Evolutionary conservation across 1,284 basidiomycete species (phyloP).

Genomic region (Trametes versicolor): DNA sequence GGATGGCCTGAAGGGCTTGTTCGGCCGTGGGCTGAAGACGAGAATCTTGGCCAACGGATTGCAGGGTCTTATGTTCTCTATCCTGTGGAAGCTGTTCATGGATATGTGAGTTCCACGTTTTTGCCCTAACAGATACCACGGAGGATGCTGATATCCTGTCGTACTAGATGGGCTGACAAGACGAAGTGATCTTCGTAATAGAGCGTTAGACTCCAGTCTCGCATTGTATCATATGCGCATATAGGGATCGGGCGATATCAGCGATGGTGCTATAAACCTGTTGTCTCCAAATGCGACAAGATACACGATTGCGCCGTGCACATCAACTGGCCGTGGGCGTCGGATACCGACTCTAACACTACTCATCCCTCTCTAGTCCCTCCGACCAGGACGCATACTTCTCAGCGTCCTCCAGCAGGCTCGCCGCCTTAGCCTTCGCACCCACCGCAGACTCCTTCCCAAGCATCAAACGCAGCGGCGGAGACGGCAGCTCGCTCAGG

Average conservation of each 20-base stretch:
- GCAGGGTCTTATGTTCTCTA: slow-evolving; percentile 86
- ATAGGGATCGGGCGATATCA: neutral
- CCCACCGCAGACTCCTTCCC: slow-evolving; percentile 30
- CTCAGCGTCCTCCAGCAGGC: slow-evolving; percentile 32
- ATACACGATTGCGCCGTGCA: no score
- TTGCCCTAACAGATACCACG: neutral
- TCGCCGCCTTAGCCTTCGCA: slow-evolving; percentile 30
- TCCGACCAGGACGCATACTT: slow-evolving; percentile 45
- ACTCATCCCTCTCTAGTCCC: slow-evolving; percentile 34
- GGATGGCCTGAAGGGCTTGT: slow-evolving; percentile 74
- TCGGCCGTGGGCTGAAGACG: slow-evolving; percentile 87
- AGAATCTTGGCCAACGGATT: slow-evolving; percentile 86
- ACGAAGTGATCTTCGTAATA: slow-evolving; percentile 38
- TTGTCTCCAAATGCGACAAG: no score
- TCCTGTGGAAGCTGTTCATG: slow-evolving; percentile 87
- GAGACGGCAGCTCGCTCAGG: slow-evolving; percentile 27
- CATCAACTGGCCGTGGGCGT: no score
- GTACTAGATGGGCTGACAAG: slow-evolving; percentile 51
- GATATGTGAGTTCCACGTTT: slow-evolving; percentile 69
- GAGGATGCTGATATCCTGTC: neutral
- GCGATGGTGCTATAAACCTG: no score
- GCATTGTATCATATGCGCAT: neutral
- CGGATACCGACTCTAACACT: neutral
- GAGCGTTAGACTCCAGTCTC: neutral
- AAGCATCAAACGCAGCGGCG: slow-evolving; percentile 44